Percentiles rank a stretch among this genome's conserved stretches.
Evolutionary conservation across 805 yeast genomes (phyloP).

Genomic region (Metschnikowia vanudenii): DNA sequence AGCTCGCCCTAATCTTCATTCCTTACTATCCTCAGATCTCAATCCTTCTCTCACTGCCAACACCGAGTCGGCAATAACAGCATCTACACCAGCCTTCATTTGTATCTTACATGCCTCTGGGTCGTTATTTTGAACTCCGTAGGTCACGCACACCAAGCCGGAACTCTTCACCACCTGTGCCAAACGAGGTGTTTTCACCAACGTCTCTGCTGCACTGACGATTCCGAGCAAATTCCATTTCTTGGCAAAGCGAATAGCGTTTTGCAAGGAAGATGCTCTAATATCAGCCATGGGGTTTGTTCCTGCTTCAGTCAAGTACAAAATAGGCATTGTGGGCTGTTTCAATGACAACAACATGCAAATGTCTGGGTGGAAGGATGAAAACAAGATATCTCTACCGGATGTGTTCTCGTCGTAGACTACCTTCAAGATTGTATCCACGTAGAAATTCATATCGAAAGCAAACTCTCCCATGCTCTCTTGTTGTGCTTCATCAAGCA

Average conservation of each 20-base stretch:
- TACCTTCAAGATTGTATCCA: conserved; percentile 76
- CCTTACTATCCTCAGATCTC: conserved; percentile 27
- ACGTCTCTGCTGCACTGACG: conserved; percentile 83
- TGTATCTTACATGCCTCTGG: conserved; percentile 83
- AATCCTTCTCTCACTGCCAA: conserved; percentile 88
- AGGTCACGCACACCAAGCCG: conserved; percentile 91
- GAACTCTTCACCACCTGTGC: conserved; percentile 87
- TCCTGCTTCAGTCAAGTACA: conserved; percentile 88
- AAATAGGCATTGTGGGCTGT: conserved; percentile 90
- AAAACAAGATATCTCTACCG: conserved; percentile 84
- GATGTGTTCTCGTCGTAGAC: conserved; percentile 73
- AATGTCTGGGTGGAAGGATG: conserved; percentile 93
- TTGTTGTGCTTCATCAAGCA: conserved; percentile 86
- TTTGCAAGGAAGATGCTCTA: conserved; percentile 83
- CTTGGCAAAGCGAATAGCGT: conserved; percentile 85
- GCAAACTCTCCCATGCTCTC: conserved; percentile 87
- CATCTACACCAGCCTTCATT: conserved; percentile 94
- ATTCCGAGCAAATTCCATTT: conserved; percentile 91
- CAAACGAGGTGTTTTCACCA: conserved; percentile 85
- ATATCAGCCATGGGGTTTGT: conserved; percentile 84
- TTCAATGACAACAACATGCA: conserved; percentile 83
- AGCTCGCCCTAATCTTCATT: neutral
- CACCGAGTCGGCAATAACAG: conserved; percentile 95
- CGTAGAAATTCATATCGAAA: conserved; percentile 80
- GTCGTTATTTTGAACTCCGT: conserved; percentile 79